Base-by-base conservation (phyloP, 495 filamentous ascomycete species). In the Annulohypoxylon bovei region DNA sequence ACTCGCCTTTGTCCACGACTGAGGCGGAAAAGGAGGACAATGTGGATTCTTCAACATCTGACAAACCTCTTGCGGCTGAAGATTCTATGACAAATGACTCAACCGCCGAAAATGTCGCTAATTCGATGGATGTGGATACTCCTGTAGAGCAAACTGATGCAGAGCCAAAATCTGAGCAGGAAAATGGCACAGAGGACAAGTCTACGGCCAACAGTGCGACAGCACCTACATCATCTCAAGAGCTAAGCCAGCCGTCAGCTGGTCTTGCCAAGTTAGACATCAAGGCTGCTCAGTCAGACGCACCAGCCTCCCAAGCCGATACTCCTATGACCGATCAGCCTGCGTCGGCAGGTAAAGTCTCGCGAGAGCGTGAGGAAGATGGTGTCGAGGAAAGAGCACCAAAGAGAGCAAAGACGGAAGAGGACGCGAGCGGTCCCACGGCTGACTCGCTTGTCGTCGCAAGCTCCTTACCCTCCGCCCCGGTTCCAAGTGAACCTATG, bases 291-390 rank as follows among this genome's bases (percentile, higher is more conserved):
- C 72, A 78, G 35, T 47, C 71, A 6, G 69, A 71, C 3, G 33
- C 61, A 20, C 50, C 76, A 0, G 67, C 74, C 1, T 46, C 69
- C 6, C 70, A 70, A 7, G 60, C 68, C 3, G 82, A 84, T 35
- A 76, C 75, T 3, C 79, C 77, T 44, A 80, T 80, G 72, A 69
- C 78, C 0, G 81, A 82, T 16, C 66, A 76, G 1, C 67, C 62
- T 14, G 16, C 52, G 22, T 55, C 76, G 0, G 67, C 80, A 0
- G 76, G 79, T 2, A 93, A 93, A 76, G 50, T 89, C 2, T 81
- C 88, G 0, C 86, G 92, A 7, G 91, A 92, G 66, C 89, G 93
- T 0, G 92, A 95, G 14, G 89, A 87, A 33, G 87, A 94, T 60
- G 83, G 80, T 33, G 84, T 83, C 35, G 90, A 92, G n/a, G 92